These are phyloP conservation scores for Melaleuca alternifolia DNA, from an alignment of 345 rosid species.

Conservation along the genomic window DNA sequence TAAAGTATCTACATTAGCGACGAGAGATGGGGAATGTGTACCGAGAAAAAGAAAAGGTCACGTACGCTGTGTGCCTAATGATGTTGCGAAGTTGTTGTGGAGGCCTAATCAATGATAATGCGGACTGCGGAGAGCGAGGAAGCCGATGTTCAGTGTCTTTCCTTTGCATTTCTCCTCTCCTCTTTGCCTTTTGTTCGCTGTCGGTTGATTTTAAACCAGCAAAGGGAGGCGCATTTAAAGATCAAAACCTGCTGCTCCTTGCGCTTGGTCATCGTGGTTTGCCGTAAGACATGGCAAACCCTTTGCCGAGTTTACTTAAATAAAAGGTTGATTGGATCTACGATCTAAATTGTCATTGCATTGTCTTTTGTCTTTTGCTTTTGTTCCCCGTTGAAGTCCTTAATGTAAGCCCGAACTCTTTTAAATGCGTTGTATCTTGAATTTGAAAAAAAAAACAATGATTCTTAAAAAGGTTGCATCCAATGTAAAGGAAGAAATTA, in stretches of 20 bases:
- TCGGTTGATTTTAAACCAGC: not conserved
- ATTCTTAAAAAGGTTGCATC: not conserved
- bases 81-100: not conserved
- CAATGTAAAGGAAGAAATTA: not conserved
- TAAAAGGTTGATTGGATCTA: not conserved
- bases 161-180: not conserved
- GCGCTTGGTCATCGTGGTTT: not conserved
- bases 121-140: not conserved
- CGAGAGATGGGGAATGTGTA: not conserved
- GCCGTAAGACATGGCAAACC: not conserved
- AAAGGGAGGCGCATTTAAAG: not conserved
- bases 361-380: not conserved
- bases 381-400: not conserved
- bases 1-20: not conserved
- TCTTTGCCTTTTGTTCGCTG: not conserved
- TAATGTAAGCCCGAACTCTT: not conserved
- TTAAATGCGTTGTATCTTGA: not conserved
- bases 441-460: not conserved
- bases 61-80: rapidly evolving
- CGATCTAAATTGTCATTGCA: not conserved
- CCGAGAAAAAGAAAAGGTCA: not conserved
- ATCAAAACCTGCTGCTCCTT: not conserved
- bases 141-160: not conserved
- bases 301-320: not conserved
- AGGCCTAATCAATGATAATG: not conserved